Base-by-base conservation (phyloP, 192 early-diverging fungal species). In the Polychytrium aggregatum region DNA sequence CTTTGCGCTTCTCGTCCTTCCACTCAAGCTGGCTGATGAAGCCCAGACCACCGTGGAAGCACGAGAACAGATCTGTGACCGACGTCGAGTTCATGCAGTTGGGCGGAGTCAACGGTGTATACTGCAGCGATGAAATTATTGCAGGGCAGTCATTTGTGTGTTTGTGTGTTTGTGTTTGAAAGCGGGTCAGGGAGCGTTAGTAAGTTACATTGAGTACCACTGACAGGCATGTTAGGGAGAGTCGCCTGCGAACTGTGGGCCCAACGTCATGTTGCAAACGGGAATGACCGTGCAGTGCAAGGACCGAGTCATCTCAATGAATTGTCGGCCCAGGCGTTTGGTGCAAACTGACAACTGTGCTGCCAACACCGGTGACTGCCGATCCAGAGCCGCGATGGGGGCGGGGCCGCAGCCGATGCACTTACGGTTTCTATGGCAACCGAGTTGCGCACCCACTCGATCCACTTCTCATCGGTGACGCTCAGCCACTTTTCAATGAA, bases 11-110 rank as follows among this genome's bases (percentile, higher is more conserved):
- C 13, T 71, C 59, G 40, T 85, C 72, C 8, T 69, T 71, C 72
- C 74, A 85, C 35, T 80, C 65, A 33, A 90, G 48, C 41, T 74
- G 68, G 36, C 77, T 73, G 10, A 88, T 53, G 52, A 83, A 89
- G 16, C 75, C 71, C 40, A 87, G 50, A 3, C 82, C 79, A 44
- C 75, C 70, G 46, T 85, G 71, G 59, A 87, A 87, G 40, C 76
- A 77, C n/a, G 77, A 75, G 59, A 89, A 90, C 4, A 90, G 48
- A 56, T 90, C 85, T 17, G 82, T 65, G 27, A 87, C 77, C 2
- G 86, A 89, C 3, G 83, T 78, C 1, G 87, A 89, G 58, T 83
- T 70, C 21, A 73, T 63, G 27, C 52, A 39, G n/a, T 50, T 43
- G 20, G 73, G 73, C 43, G 38, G 70, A 58, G 48, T 55, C 57